Evolutionary conservation across 176 grass and related monocot species (phyloP).

Genomic region (Dendrocalamus sinicus): DNA sequence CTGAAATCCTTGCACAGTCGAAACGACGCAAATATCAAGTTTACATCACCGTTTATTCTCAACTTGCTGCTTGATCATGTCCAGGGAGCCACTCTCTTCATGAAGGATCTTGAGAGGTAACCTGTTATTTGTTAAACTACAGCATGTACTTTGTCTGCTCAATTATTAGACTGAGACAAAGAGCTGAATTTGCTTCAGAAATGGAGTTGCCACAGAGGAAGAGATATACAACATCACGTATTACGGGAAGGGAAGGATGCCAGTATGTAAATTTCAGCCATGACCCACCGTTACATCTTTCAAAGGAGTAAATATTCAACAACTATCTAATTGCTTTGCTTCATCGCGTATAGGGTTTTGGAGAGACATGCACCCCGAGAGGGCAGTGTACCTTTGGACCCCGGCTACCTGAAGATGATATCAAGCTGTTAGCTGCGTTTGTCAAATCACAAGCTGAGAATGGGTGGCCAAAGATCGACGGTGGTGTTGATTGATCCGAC

Average conservation of each 20-base stretch:
- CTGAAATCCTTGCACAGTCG: slow-evolving; percentile 12
- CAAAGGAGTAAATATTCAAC: neutral
- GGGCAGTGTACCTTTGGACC: slow-evolving; percentile 88
- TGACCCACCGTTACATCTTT: neutral
- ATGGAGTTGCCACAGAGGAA: slow-evolving; percentile 80
- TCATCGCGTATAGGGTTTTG: slow-evolving; percentile 63
- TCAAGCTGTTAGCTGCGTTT: slow-evolving; percentile 75
- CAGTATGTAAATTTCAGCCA: slow-evolving; percentile 48
- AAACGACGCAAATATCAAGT: neutral
- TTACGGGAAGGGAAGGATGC: slow-evolving; percentile 91
- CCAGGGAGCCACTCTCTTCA: slow-evolving; percentile 86
- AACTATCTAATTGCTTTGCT: neutral
- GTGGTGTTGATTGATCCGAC: slow-evolving; percentile 54
- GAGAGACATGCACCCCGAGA: slow-evolving; percentile 76
- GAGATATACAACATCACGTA: slow-evolving; percentile 86
- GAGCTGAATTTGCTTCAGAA: slow-evolving; percentile 51
- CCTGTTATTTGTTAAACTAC: neutral
- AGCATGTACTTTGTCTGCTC: neutral
- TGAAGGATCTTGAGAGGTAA: slow-evolving; percentile 87
- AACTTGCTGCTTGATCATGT: slow-evolving; percentile 25
- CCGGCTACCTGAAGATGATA: slow-evolving; percentile 72
- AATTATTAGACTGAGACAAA: slow-evolving; percentile 20
- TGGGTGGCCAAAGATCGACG: slow-evolving; percentile 82
- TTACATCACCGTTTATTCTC: slow-evolving; percentile 14
- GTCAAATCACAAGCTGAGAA: slow-evolving; percentile 78